Evolutionary conservation across 2,329 filamentous ascomycete species (phyloP), one percentile per base, ranked within the genome.

Genomic region (Lachnellula hyalina): DNA sequence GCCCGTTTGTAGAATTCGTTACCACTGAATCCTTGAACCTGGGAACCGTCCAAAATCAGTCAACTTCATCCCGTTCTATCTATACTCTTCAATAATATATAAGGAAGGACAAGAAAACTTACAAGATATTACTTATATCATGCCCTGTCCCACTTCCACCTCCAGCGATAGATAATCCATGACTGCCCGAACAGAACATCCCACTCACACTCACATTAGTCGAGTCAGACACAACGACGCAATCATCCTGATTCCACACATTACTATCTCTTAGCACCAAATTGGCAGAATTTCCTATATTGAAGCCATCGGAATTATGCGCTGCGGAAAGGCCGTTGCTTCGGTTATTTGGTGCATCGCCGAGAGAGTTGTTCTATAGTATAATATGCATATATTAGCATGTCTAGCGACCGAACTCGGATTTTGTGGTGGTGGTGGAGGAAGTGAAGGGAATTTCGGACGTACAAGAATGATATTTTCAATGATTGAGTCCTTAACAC

Each of bases 261-360:
- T 41, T 65, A 47, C 57, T 63, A 21, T 67, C 59, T 19, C 59
- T 58, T 12, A 72, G 58, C 49, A 65, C 50, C 5, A 69, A 57
- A 32, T 68, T 65, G 4, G 65, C 59, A 4, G 58, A 65, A 34
- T 60, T 64, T n/a, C 65, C 66, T 15, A 72, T 61, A 47, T 71
- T 68, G 53, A 72, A 72, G 8, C 65, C 70, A 50, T 72, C 69
- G 17, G 66, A 65, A 52, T 72, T 71, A 59, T 74, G 71, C 14
- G 68, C 71, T 8, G 71, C 71, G 1, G 71, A 54, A 8, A 72
- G 59, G 17, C 66, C 68, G 52, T 65, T 64, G 25, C 66, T 70
- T 2, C 63, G 62, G 36, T 56, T 65, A 56, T 73, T 72, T 3
- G 67, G 65, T 14, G 64, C 65, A 47, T 73, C 68, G 5, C 70